These are phyloP conservation scores for Phaeotremella skinneri DNA, from an alignment of 768 basidiomycete species.

Conservation along the genomic window DNA sequence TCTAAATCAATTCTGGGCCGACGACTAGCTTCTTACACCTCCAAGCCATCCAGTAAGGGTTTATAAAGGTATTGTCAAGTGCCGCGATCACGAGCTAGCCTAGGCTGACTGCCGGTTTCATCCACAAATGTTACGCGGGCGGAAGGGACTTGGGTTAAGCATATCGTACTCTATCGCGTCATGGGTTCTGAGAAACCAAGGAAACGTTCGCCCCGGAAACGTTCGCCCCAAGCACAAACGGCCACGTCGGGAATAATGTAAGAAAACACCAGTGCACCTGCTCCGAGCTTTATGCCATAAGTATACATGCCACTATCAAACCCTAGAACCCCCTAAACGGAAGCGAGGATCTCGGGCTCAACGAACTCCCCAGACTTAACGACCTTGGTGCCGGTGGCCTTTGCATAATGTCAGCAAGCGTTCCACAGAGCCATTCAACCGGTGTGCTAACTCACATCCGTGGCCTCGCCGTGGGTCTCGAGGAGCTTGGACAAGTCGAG, in stretches of 20 bases:
- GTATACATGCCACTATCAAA: conserved; percentile 30
- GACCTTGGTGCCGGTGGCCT: conserved; percentile 94
- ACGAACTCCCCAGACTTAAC: conserved; percentile 81
- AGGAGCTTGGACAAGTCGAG: conserved; percentile 93
- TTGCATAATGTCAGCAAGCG: conserved; percentile 25
- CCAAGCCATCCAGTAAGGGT: no score
- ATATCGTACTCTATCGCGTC: no score
- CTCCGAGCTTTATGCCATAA: conserved; percentile 14
- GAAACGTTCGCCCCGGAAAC: no score
- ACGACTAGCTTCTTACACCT: no score
- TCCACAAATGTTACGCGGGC: no score
- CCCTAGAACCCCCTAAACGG: conserved; percentile 61
- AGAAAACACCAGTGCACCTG: background rate
- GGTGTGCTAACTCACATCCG: conserved; percentile 65
- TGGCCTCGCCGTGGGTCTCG: conserved; percentile 93
- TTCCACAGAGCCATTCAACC: conserved; percentile 9
- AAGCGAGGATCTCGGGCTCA: conserved; percentile 90
- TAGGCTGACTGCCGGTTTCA: no score
- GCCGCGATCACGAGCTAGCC: no score
- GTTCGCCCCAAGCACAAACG: no score
- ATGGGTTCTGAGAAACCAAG: no score
- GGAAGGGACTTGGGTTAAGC: no score
- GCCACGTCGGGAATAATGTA: background rate
- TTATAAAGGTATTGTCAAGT: no score
- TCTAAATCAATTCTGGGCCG: no score